These are phyloP conservation scores for Elongisporangium anandrum DNA, from an alignment of 352 stramenopile species.

Conservation along the genomic window DNA sequence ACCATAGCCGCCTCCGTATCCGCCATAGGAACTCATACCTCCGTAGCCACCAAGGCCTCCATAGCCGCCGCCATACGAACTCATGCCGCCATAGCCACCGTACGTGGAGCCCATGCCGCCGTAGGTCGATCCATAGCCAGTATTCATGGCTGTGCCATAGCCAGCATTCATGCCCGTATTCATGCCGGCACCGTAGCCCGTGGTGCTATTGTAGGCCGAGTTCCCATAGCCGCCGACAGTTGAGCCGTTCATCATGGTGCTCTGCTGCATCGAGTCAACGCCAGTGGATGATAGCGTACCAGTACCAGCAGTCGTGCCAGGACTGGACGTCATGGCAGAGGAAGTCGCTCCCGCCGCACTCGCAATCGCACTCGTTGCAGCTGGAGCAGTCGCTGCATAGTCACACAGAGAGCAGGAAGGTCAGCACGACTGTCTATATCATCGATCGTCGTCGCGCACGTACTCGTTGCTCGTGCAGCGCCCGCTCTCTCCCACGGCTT, in stretches of 20 bases:
- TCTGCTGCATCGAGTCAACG: constrained; percentile 6
- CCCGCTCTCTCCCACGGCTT: constrained; percentile 54
- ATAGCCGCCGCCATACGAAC: constrained; percentile 16
- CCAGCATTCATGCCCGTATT: constrained; percentile 7
- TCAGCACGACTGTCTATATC: no score
- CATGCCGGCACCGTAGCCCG: constrained; percentile 15
- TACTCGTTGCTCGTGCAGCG: constrained; percentile 19
- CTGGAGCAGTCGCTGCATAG: constrained; percentile 12
- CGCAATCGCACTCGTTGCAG: constrained; percentile 10
- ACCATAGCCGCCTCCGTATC: constrained; percentile 29
- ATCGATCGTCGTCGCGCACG: no score
- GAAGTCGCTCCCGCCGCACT: neutral
- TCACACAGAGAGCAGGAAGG: constrained; percentile 8
- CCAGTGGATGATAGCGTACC: constrained; percentile 5
- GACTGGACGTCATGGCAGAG: constrained; percentile 1
- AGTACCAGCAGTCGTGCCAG: constrained; percentile 3
- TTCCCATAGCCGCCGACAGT: constrained; percentile 13
- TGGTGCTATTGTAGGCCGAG: constrained; percentile 4
- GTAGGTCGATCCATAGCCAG: constrained; percentile 19
- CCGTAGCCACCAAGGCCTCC: constrained; percentile 20
- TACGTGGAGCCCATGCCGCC: constrained; percentile 20
- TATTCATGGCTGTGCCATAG: constrained; percentile 19
- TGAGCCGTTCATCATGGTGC: constrained; percentile 4
- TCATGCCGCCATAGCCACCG: constrained; percentile 26
- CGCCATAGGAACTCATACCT: constrained; percentile 23